Percentiles rank a stretch among this genome's conserved stretches.
phyloP scores from a whole-genome alignment of 192 early-diverging fungal genomes.

The Paraglomus brasilianum region DNA sequence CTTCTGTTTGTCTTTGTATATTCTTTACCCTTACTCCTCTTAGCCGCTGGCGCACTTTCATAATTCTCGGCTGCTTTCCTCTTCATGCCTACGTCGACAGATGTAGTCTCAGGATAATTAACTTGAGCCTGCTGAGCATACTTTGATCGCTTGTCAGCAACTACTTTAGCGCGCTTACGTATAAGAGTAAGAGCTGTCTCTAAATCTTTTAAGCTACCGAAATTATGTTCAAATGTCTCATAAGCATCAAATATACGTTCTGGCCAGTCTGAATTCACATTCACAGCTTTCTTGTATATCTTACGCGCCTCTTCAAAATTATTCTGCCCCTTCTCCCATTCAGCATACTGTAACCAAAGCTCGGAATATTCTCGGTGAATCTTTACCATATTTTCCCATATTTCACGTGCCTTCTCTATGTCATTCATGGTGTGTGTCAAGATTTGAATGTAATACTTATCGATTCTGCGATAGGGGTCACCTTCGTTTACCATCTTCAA shows the following conservation, averaged over 20 bases:
- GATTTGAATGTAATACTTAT: slow-evolving; percentile 42
- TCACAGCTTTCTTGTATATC: slow-evolving; percentile 35
- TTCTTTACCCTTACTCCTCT: slow-evolving; percentile 10
- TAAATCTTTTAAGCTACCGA: slow-evolving; percentile 30
- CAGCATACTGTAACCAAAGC: slow-evolving; percentile 39
- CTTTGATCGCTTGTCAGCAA: slow-evolving; percentile 3
- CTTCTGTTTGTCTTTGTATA: background rate
- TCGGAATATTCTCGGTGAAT: slow-evolving; percentile 35
- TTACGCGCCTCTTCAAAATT: slow-evolving; percentile 28
- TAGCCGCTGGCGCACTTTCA: background rate
- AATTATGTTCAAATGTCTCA: slow-evolving; percentile 38
- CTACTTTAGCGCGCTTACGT: background rate
- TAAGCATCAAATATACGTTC: slow-evolving; percentile 40
- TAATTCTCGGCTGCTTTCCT: background rate
- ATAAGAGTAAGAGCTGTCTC: slow-evolving; percentile 30
- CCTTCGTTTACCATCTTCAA: slow-evolving; percentile 28
- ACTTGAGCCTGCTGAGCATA: background rate
- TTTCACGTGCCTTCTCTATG: slow-evolving; percentile 30
- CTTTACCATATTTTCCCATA: slow-evolving; percentile 41
- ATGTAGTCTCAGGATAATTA: background rate
- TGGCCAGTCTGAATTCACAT: slow-evolving; percentile 40
- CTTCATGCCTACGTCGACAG: slow-evolving; percentile 4
- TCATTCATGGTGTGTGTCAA: slow-evolving; percentile 33
- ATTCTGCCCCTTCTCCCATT: slow-evolving; percentile 37
- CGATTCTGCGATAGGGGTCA: slow-evolving; percentile 46